Conservation (phyloP, 257 asterid species). For the Anisodus acutangulus region DNA sequence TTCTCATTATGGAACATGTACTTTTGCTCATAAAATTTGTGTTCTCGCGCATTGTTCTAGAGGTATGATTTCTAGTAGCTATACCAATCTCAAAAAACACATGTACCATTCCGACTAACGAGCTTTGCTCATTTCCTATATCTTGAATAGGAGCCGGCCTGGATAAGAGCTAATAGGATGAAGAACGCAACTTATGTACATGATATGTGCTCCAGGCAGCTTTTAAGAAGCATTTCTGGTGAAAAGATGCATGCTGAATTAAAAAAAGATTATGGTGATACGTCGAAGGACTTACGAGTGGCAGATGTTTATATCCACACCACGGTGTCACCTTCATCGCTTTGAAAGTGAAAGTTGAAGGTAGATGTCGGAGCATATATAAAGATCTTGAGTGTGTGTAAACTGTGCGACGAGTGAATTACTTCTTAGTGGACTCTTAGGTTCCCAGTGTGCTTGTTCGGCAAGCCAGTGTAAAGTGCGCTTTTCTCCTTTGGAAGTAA, state of each 20-base stretch:
- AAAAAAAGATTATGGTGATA: constrained; percentile 43
- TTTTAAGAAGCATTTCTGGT: constrained; percentile 73
- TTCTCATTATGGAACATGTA: constrained; percentile 84
- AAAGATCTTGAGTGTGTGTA: not conserved
- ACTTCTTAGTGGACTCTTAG: not conserved
- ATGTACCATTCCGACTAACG: not conserved
- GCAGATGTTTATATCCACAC: not conserved
- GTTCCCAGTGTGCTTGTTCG: constrained; percentile 1
- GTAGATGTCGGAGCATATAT: not conserved
- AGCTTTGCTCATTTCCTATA: not conserved
- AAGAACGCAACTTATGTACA: constrained; percentile 80
- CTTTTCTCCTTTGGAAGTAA: not conserved
- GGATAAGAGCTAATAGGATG: constrained; percentile 85
- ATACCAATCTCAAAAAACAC: not conserved
- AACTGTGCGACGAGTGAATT: not conserved
- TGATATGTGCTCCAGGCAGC: constrained; percentile 72
- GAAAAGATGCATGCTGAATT: constrained; percentile 47
- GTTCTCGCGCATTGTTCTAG: constrained; percentile 86
- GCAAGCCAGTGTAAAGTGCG: not conserved
- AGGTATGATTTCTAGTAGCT: constrained; percentile 47
- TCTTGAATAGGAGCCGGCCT: constrained; percentile 72
- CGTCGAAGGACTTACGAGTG: not conserved
- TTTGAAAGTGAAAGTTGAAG: not conserved
- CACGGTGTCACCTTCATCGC: not conserved
- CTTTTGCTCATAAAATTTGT: constrained; percentile 82